Base-by-base conservation (phyloP, 306 rosid species). In the Fagus crenata region DNA sequence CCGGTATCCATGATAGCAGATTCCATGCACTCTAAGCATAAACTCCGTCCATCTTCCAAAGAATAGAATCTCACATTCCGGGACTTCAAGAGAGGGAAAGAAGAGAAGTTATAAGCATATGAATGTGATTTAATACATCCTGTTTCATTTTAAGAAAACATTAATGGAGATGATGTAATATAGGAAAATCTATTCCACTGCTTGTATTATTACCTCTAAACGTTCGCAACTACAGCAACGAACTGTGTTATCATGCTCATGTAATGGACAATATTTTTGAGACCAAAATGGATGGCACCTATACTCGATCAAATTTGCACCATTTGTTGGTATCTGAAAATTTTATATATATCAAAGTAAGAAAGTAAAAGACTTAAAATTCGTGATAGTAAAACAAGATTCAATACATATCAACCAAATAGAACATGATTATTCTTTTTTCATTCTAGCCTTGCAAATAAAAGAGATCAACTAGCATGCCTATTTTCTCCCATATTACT, bases 181-280 rank as follows among this genome's bases (percentile, higher is more conserved):
- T 60, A 33, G 5, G 49, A 37, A 3, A 60, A 8, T 39, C 1
- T 46, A 70, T 68, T 54, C 13, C 6, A 76, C 39, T 5, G 49
- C 68, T 56, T 87, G 70, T 77, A 67, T 77, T 56, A 49, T 81
- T 85, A 94, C 98, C 98, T 94, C 98, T 77, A 94, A 81, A 75
- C 98, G 96, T 78, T 94, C 97, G 32, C 98, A 94, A 76, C 98
- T 92, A 80, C 96, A 92, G 87, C 98, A 94, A 9, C 98, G 92
- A 75, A 95, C 82, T 71, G 98, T 94, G 78, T 81, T 82, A 80
- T 94, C 98, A 78, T 88, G 89, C 82, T 94, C 98, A 69, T 94
- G 98, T 46, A 91, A 79, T 77, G 98, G 98, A 81, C 98, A 94
- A 81, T 94, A 94, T 80, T 92, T 94, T 64, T 94, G 98, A 69